Conservation (phyloP, 108 stramenopile genomes). For the Tribonema minus region DNA sequence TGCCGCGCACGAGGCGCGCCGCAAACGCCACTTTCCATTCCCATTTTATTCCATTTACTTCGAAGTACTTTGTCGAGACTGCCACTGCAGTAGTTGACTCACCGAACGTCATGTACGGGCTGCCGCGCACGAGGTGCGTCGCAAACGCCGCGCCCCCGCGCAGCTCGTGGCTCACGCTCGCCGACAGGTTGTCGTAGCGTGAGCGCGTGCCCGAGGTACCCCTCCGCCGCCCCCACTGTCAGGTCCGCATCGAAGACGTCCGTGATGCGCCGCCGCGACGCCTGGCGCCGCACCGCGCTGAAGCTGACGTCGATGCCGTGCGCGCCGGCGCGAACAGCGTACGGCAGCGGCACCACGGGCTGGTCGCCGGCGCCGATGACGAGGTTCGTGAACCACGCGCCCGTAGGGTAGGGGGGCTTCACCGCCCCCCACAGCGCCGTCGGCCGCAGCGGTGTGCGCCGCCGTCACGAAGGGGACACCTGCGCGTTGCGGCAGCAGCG, state of each 20-base stretch:
- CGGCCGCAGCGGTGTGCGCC: slow-evolving; percentile 27
- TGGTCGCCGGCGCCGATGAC: slow-evolving; percentile 30
- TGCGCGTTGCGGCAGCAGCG: too few relatives aligned
- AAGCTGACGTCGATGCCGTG: slow-evolving; percentile 35
- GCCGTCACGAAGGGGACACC: slow-evolving; percentile 33
- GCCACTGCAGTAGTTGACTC: too few relatives aligned
- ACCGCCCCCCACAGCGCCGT: slow-evolving; percentile 40
- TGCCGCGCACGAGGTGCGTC: slow-evolving; percentile 49
- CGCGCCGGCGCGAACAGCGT: slow-evolving; percentile 29
- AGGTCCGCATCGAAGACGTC: slow-evolving; percentile 40
- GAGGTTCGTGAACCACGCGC: slow-evolving; percentile 49
- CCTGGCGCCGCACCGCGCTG: slow-evolving; percentile 29
- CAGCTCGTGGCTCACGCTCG: slow-evolving; percentile 33
- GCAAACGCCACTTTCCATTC: slow-evolving; percentile 10
- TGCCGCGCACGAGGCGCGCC: slow-evolving; percentile 47
- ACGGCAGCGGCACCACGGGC: slow-evolving; percentile 39
- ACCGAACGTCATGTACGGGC: slow-evolving; percentile 53
- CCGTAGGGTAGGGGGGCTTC: slow-evolving; percentile 34
- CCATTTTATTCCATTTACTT: too few relatives aligned
- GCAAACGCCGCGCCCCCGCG: slow-evolving; percentile 17
- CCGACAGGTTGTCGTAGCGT: slow-evolving; percentile 49
- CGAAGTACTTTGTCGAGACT: too few relatives aligned
- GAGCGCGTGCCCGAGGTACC: background rate
- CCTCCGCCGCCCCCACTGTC: slow-evolving; percentile 20
- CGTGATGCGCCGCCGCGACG: background rate